Conservation (phyloP, 1,284 basidiomycete genomes). For the Mycosarcoma mackinlayi region DNA sequence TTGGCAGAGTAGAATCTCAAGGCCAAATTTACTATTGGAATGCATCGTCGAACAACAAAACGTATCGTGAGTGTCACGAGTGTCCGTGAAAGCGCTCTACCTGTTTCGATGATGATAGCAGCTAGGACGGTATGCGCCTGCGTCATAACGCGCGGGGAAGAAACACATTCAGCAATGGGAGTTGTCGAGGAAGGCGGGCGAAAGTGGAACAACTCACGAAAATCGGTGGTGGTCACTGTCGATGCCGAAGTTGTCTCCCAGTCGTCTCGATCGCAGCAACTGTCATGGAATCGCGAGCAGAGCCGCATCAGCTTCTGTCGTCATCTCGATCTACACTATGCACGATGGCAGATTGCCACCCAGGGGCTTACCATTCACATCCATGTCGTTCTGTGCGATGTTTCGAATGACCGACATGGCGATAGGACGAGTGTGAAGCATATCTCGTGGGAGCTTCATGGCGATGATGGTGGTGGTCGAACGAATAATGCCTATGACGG, state of each 20-base stretch:
- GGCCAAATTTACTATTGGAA: background rate
- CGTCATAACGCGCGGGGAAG: too few species aligned
- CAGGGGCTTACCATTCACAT: conserved; percentile 4
- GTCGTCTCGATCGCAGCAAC: conserved; percentile 12
- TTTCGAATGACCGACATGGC: background rate
- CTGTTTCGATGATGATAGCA: conserved; percentile 23
- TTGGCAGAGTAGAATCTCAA: conserved; percentile 21
- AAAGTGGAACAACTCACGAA: conserved; percentile 4
- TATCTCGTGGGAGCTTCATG: background rate
- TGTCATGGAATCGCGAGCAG: background rate
- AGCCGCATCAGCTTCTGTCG: background rate
- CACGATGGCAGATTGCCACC: too few species aligned
- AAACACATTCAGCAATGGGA: too few species aligned
- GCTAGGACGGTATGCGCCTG: conserved; percentile 2
- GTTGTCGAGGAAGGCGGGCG: too few species aligned
- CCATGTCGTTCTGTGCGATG: background rate
- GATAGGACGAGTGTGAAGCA: background rate
- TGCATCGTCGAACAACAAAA: too few species aligned
- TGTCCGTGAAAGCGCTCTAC: too few species aligned
- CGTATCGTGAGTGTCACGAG: too few species aligned
- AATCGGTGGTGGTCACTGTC: conserved; percentile 7
- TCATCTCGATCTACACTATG: background rate
- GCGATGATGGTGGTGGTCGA: conserved; percentile 7
- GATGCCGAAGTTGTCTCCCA: conserved; percentile 28
- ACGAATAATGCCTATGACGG: conserved; percentile 7